Percentiles rank a stretch among this genome's conserved stretches.
Conservation (phyloP, 257 asterid species). For the Solanum peruvianum region DNA sequence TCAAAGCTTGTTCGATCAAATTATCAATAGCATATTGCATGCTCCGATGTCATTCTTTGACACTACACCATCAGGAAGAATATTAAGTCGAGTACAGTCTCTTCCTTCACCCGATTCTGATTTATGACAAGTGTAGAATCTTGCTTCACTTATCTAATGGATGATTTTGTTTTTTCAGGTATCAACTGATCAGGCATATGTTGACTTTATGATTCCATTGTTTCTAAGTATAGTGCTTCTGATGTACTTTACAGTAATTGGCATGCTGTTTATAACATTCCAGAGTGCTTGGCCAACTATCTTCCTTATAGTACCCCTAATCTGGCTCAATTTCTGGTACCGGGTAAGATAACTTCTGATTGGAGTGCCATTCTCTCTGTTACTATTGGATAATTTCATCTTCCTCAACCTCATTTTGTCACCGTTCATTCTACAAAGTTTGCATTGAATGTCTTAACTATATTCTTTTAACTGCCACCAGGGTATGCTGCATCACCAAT, state of each 20-base stretch:
- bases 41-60: conserved; percentile 91
- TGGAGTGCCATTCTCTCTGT: background rate
- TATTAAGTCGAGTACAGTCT: conserved; percentile 57
- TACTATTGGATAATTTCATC: background rate
- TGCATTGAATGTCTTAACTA: background rate
- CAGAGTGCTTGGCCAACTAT: conserved; percentile 66
- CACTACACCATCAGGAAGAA: conserved; percentile 83
- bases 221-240: conserved; percentile 20
- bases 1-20: conserved; percentile 36
- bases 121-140: background rate
- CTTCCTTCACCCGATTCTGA: background rate
- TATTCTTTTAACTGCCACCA: background rate
- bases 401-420: background rate
- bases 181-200: conserved; percentile 47
- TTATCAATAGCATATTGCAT: conserved; percentile 38
- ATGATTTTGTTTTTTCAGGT: conserved; percentile 27
- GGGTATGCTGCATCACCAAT: background rate
- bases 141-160: background rate
- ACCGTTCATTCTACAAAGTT: background rate
- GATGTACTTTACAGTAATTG: conserved; percentile 27
- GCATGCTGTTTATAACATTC: conserved; percentile 32
- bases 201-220: conserved; percentile 42
- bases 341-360: conserved; percentile 33
- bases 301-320: conserved; percentile 45
- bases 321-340: conserved; percentile 58